These are phyloP conservation scores for Trichopus zeylanicus DNA, from an alignment of 116 monocot genomes.

Conservation along the genomic window DNA sequence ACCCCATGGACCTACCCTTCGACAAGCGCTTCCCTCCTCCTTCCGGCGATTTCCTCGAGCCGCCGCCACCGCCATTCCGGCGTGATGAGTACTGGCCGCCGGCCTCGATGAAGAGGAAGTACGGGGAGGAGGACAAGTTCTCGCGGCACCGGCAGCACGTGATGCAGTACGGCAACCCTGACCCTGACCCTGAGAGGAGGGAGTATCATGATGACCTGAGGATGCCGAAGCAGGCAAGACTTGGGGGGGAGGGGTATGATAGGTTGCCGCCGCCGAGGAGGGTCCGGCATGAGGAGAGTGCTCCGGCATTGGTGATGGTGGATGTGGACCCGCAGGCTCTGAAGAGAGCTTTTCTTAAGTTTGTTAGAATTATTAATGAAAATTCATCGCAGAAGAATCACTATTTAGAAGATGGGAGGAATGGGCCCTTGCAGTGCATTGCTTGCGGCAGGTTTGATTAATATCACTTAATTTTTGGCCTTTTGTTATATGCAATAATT, in stretches of 20 bases:
- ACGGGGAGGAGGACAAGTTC: slow-evolving; percentile 53
- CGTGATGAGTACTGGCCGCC: slow-evolving; percentile 40
- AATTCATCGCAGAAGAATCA: slow-evolving; percentile 32
- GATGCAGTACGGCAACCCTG: slow-evolving; percentile 26
- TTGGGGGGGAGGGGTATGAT: slow-evolving; percentile 28
- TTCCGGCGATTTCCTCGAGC: slow-evolving; percentile 23
- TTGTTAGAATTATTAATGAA: slow-evolving; percentile 63
- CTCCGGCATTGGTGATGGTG: slow-evolving; percentile 2
- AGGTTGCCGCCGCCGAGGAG: slow-evolving; percentile 15
- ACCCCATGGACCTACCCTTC: slow-evolving; percentile 16
- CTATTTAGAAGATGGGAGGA: slow-evolving; percentile 54
- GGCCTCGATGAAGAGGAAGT: slow-evolving; percentile 53
- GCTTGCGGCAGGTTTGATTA: slow-evolving; percentile 84
- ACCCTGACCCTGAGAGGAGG: slow-evolving; percentile 9
- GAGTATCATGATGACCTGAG: slow-evolving; percentile 19
- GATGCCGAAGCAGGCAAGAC: slow-evolving; percentile 39
- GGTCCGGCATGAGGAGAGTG: slow-evolving; percentile 4
- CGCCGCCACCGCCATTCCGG: slow-evolving; percentile 5
- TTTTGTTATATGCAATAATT: slow-evolving; percentile 5
- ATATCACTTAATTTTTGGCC: background rate
- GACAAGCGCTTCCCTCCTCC: slow-evolving; percentile 10
- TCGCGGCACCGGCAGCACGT: slow-evolving; percentile 39
- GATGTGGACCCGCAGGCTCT: slow-evolving; percentile 51
- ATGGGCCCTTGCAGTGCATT: slow-evolving; percentile 53
- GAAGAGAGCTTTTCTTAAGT: slow-evolving; percentile 68